These are phyloP conservation scores for Brassica juncea DNA, from an alignment of 345 rosid genomes.

Conservation along the genomic window DNA sequence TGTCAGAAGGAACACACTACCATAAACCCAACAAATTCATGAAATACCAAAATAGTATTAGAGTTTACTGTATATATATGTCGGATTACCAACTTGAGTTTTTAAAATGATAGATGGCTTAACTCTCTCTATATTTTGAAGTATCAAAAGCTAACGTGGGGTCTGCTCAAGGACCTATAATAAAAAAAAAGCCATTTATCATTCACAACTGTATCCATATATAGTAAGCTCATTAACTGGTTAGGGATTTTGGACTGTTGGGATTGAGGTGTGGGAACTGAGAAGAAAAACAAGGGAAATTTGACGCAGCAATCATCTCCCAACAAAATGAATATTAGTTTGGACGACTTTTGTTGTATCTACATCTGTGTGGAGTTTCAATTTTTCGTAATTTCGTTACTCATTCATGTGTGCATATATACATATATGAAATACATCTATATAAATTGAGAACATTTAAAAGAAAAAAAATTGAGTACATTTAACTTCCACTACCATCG, in stretches of 20 bases:
- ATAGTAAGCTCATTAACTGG: conserved; percentile 5
- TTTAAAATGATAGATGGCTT: neutral
- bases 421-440: neutral
- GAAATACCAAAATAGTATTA: neutral
- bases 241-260: neutral
- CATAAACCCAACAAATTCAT: neutral
- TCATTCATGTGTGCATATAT: neutral
- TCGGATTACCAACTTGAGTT: neutral
- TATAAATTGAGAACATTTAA: neutral
- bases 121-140: neutral
- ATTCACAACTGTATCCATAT: conserved; percentile 1
- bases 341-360: conserved; percentile 34
- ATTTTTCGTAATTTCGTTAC: neutral
- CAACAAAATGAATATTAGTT: neutral
- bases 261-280: neutral
- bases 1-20: conserved; percentile 13
- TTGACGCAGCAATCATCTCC: neutral
- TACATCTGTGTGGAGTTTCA: conserved; percentile 26
- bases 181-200: conserved; percentile 4
- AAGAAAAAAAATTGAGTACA: neutral
- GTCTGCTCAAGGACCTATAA: neutral
- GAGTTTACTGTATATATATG: neutral
- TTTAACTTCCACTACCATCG: neutral
- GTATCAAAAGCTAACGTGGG: neutral
- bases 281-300: neutral